phyloP scores from a whole-genome alignment of 768 basidiomycete genomes.

The Arthromyces matolae region DNA sequence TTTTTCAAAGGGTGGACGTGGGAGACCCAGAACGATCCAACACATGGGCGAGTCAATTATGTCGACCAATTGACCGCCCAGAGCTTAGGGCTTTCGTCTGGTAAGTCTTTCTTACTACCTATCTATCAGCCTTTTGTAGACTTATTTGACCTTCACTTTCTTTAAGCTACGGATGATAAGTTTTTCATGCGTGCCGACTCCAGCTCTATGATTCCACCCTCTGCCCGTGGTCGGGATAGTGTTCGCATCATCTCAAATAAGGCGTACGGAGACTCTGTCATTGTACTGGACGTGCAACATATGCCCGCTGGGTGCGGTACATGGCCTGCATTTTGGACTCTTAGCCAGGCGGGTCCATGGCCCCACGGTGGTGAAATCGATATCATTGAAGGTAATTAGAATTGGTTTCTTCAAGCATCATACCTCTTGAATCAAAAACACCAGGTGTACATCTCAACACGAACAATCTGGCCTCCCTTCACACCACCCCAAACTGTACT shows the following conservation, averaged over 20 bases:
- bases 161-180: conserved; percentile 32
- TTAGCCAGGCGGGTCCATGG: conserved; percentile 51
- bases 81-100: conserved; percentile 41
- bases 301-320: conserved; percentile 60
- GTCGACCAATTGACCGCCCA: conserved; percentile 41
- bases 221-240: conserved; percentile 51
- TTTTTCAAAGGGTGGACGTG: conserved; percentile 49
- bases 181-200: conserved; percentile 61
- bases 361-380: conserved; percentile 60
- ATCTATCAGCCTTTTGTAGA: neutral
- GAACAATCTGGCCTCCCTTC: conserved; percentile 49
- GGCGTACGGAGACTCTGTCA: conserved; percentile 43
- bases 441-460: conserved; percentile 47
- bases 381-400: conserved; percentile 50
- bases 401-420: neutral
- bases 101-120: conserved; percentile 25
- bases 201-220: conserved; percentile 29
- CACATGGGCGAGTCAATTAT: conserved; percentile 63
- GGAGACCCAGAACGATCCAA: conserved; percentile 54
- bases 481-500: conserved; percentile 47
- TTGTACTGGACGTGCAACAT: conserved; percentile 51
- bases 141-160: neutral
- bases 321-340: conserved; percentile 66
- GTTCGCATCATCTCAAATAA: conserved; percentile 46
- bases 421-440: neutral